Evolutionary conservation across 331 rosid species (phyloP).

Genomic region (Rhamnella rubrinervis): DNA sequence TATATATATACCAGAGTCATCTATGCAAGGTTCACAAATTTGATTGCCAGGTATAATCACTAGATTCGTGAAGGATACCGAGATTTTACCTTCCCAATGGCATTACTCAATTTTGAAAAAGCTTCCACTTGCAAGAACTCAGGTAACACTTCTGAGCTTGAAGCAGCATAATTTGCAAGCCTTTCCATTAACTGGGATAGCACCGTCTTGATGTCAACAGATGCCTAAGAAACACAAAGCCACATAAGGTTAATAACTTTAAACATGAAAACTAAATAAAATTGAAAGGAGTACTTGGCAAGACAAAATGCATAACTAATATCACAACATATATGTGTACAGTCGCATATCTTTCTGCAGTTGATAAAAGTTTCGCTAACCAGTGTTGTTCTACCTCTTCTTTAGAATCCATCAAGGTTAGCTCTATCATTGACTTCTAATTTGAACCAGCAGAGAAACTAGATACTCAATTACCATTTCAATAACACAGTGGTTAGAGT

Average conservation of each 20-base stretch:
- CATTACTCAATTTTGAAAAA: constrained; percentile 89
- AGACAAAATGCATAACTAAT: neutral
- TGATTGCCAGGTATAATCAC: neutral
- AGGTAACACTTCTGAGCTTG: constrained; percentile 92
- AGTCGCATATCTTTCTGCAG: too few relatives aligned
- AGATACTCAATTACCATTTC: too few relatives aligned
- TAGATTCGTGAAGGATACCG: constrained; percentile 9
- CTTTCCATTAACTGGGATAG: constrained; percentile 97
- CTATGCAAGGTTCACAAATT: neutral
- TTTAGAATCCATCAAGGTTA: too few relatives aligned
- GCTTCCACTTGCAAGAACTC: constrained; percentile 99
- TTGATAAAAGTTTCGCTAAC: too few relatives aligned
- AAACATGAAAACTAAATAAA: neutral
- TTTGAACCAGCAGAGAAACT: too few relatives aligned
- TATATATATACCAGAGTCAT: neutral
- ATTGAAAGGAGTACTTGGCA: neutral
- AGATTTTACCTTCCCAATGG: constrained; percentile 86
- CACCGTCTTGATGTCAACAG: constrained; percentile 94
- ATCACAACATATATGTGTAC: too few relatives aligned
- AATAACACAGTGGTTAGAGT: too few relatives aligned
- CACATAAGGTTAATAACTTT: neutral
- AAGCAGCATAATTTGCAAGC: constrained; percentile 95
- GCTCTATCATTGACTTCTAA: too few relatives aligned
- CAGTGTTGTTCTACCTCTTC: too few relatives aligned
- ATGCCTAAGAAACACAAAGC: constrained; percentile 49